phyloP scores from a whole-genome alignment of 306 rosid species.

The Pachyrhizus erosus region DNA sequence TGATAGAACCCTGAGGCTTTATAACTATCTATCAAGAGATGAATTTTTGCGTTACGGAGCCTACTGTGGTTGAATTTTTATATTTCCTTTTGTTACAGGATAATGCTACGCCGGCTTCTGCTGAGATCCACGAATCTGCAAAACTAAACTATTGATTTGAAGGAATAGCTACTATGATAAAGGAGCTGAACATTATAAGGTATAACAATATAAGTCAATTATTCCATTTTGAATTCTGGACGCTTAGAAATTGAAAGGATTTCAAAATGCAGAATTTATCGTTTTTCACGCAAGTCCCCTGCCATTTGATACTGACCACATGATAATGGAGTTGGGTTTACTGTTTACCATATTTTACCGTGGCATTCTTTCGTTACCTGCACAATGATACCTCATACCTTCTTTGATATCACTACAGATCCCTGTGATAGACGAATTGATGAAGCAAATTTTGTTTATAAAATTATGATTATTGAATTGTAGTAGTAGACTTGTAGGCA shows the following conservation, averaged over 20 bases:
- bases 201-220: not conserved
- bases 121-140: slow-evolving; percentile 36
- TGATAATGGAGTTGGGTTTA: slow-evolving; percentile 31
- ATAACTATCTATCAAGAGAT: not conserved
- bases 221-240: not conserved
- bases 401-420: slow-evolving; percentile 18
- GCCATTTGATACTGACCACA: not conserved
- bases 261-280: not conserved
- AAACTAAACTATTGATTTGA: slow-evolving; percentile 35
- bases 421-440: not conserved
- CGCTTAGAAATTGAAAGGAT: not conserved
- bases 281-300: slow-evolving; percentile 9
- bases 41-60: not conserved
- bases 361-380: slow-evolving; percentile 10
- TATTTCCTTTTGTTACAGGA: slow-evolving; percentile 38
- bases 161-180: slow-evolving; percentile 25
- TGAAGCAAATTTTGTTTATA: slow-evolving; percentile 28
- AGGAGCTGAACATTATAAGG: not conserved
- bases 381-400: slow-evolving; percentile 25
- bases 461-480: slow-evolving; percentile 31
- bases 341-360: slow-evolving; percentile 13
- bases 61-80: slow-evolving; percentile 8
- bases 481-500: slow-evolving; percentile 13
- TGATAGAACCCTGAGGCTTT: not conserved
- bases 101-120: slow-evolving; percentile 21